Conservation (phyloP, 225 moss, liverwort and hornwort species). For the Antitrichia curtipendula region DNA sequence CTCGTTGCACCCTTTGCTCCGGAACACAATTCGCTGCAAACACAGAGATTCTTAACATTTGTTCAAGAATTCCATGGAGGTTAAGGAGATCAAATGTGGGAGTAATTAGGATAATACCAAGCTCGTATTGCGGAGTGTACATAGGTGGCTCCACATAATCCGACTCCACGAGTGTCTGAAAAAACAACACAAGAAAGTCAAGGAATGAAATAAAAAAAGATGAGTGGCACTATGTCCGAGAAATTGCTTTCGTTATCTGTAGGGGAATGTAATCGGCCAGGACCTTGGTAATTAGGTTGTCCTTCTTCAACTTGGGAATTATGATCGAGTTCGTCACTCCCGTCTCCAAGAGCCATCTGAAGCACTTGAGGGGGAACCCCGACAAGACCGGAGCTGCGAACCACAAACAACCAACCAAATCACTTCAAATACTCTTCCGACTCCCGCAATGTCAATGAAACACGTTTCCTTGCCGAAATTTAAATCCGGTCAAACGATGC, state of each 20-base stretch:
- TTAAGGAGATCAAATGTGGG: not conserved
- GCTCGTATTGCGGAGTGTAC: conserved; percentile 50
- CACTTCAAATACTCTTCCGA: not conserved
- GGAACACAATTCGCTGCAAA: conserved; percentile 7
- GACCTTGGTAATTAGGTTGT: conserved; percentile 83
- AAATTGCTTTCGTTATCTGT: not conserved
- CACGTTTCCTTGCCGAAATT: not conserved
- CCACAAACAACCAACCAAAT: not conserved
- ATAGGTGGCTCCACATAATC: conserved; percentile 76
- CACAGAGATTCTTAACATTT: not conserved
- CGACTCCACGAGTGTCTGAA: conserved; percentile 67
- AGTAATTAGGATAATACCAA: not conserved
- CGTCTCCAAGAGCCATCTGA: conserved; percentile 74
- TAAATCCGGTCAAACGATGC: not conserved
- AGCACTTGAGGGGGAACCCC: conserved; percentile 61
- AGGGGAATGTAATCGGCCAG: not conserved
- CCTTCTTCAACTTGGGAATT: conserved; percentile 64
- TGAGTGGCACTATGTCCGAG: not conserved
- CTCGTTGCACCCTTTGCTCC: conserved; percentile 28
- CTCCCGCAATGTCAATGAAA: not conserved
- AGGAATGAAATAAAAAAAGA: not conserved
- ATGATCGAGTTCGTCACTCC: conserved; percentile 38
- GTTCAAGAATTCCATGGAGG: not conserved
- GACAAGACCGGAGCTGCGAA: conserved; percentile 66
- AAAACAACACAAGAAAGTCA: not conserved